Percentiles rank a stretch among this genome's conserved stretches.
phyloP scores from a whole-genome alignment of 768 basidiomycete genomes.

The Lyophyllum semitale region DNA sequence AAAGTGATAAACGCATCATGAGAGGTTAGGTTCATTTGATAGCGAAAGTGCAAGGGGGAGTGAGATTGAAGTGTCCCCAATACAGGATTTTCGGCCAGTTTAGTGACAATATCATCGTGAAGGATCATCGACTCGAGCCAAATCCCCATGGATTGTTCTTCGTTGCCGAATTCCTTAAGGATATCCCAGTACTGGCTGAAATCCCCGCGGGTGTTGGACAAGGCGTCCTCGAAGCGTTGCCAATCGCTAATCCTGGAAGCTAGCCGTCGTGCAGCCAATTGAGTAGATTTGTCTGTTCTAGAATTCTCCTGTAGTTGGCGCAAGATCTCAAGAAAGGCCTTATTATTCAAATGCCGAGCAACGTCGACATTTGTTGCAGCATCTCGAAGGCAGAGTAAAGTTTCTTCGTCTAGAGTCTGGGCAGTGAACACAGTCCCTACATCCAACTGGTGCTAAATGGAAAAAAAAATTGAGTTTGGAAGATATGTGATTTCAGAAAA shows the following conservation, averaged over 20 bases:
- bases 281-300: conserved; percentile 39
- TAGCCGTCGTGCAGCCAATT: conserved; percentile 49
- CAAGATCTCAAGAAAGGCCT: conserved; percentile 45
- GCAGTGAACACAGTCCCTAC: conserved; percentile 55
- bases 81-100: conserved; percentile 43
- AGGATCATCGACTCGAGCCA: conserved; percentile 72
- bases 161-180: conserved; percentile 60
- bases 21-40: conserved; percentile 27
- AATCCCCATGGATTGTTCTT: conserved; percentile 70
- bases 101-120: conserved; percentile 52
- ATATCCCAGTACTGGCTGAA: conserved; percentile 49
- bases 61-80: conserved; percentile 30
- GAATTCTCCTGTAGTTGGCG: conserved; percentile 36
- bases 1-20: conserved; percentile 66
- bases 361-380: conserved; percentile 69
- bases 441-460: conserved; percentile 57
- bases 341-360: conserved; percentile 50
- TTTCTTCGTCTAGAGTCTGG: conserved; percentile 53
- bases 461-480: not conserved
- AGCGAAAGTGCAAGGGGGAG: conserved; percentile 41
- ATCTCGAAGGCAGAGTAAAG: conserved; percentile 57
- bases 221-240: conserved; percentile 60
- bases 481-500: not conserved
- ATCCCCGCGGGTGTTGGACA: conserved; percentile 54
- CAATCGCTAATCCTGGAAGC: conserved; percentile 56